Conservation (phyloP, 306 rosid genomes). For the Corylus heterophylla region DNA sequence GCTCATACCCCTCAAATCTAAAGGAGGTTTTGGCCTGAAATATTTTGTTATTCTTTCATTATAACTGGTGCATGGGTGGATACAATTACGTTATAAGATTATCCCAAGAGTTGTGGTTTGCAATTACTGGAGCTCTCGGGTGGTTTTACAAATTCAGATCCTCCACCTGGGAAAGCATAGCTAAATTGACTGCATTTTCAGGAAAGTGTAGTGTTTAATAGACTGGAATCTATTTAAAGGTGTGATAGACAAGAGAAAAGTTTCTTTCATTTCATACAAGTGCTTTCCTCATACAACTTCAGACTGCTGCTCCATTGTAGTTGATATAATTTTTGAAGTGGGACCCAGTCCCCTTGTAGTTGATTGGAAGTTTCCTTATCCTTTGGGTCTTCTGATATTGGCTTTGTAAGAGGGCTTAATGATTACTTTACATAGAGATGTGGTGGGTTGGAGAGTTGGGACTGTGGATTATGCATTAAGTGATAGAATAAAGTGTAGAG, state of each 20-base stretch:
- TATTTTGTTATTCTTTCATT: neutral
- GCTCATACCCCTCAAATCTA: neutral
- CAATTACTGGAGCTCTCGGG: neutral
- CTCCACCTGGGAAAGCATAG: conserved; percentile 7
- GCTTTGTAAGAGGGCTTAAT: neutral
- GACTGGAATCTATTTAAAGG: no score
- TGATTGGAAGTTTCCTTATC: neutral
- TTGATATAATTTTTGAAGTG: conserved; percentile 7
- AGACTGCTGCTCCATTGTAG: neutral
- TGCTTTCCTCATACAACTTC: conserved; percentile 6
- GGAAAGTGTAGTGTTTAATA: neutral
- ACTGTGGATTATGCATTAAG: conserved; percentile 2
- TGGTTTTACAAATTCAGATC: neutral
- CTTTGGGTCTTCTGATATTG: conserved; percentile 8
- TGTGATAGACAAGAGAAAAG: conserved; percentile 7
- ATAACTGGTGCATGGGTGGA: neutral
- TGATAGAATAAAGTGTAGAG: neutral
- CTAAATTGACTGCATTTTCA: neutral
- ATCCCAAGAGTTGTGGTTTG: neutral
- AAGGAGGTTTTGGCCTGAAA: neutral
- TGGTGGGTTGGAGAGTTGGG: conserved; percentile 8
- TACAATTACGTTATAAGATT: neutral
- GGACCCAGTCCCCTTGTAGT: neutral
- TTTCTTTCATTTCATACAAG: conserved; percentile 7
- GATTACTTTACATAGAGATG: neutral